phyloP scores from a whole-genome alignment of 169 alveolate species.

The Babesia divergens region DNA sequence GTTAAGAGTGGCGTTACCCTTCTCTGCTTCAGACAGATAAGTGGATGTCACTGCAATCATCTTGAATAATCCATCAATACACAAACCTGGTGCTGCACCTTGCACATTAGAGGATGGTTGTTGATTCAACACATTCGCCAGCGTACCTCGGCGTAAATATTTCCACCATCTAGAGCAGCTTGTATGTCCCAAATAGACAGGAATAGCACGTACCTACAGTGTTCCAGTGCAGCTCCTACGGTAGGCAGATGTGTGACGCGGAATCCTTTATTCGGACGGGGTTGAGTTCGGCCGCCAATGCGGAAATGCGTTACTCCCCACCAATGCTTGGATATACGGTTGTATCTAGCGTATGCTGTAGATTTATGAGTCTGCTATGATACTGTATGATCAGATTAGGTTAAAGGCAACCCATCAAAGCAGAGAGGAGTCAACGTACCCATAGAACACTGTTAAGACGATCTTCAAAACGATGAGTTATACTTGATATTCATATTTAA shows the following conservation, averaged over 20 bases:
- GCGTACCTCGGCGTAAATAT: conserved; percentile 45
- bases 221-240: conserved; percentile 49
- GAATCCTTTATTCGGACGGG: conserved; percentile 65
- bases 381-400: neutral
- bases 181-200: neutral
- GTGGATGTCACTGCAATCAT: conserved; percentile 4
- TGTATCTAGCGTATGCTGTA: conserved; percentile 23
- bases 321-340: conserved; percentile 63
- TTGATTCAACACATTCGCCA: conserved; percentile 33
- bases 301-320: conserved; percentile 69
- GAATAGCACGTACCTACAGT: conserved; percentile 32
- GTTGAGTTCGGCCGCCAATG: conserved; percentile 62
- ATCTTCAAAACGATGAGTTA: neutral
- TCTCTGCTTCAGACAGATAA: conserved; percentile 19
- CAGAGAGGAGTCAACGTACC: neutral
- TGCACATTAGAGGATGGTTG: neutral
- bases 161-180: conserved; percentile 58
- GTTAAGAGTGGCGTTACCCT: conserved; percentile 2
- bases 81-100: neutral
- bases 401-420: neutral
- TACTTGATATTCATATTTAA: neutral
- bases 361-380: neutral
- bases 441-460: neutral
- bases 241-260: conserved; percentile 13
- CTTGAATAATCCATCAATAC: neutral